Percentiles rank a stretch among this genome's conserved stretches.
Conservation (phyloP, 495 filamentous ascomycete genomes). For the Sabuloglossum arenarium region DNA sequence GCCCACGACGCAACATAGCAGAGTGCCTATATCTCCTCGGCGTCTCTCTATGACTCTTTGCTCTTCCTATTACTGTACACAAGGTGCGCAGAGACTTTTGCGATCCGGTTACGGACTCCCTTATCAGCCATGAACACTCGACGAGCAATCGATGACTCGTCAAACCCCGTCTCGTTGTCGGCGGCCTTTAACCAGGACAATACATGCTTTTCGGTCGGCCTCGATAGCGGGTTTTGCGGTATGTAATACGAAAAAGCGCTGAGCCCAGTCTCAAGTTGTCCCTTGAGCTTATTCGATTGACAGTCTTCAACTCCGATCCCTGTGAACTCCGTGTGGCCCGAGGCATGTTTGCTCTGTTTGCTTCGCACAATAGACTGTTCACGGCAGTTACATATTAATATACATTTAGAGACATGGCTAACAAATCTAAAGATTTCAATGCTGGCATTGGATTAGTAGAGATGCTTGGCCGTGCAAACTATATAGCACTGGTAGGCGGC, state of each 20-base stretch:
- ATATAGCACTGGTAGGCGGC: conserved; percentile 75
- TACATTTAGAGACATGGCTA: conserved; percentile 1
- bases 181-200: conserved; percentile 73
- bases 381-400: not conserved
- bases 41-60: not conserved
- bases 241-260: conserved; percentile 14
- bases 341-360: conserved; percentile 22
- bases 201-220: conserved; percentile 72
- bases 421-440: conserved; percentile 44
- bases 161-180: conserved; percentile 56
- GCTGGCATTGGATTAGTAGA: conserved; percentile 65
- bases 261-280: not conserved
- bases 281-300: not conserved
- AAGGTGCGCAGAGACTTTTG: not conserved
- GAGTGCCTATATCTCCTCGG: not conserved
- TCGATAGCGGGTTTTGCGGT: conserved; percentile 79
- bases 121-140: conserved; percentile 67
- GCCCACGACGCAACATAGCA: not conserved
- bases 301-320: conserved; percentile 61
- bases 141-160: conserved; percentile 58
- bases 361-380: not conserved
- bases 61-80: not conserved
- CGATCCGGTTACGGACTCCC: not conserved
- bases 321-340: conserved; percentile 50
- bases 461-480: conserved; percentile 79